Conservation (phyloP, 768 basidiomycete genomes). For the Suillus ampliporus region DNA sequence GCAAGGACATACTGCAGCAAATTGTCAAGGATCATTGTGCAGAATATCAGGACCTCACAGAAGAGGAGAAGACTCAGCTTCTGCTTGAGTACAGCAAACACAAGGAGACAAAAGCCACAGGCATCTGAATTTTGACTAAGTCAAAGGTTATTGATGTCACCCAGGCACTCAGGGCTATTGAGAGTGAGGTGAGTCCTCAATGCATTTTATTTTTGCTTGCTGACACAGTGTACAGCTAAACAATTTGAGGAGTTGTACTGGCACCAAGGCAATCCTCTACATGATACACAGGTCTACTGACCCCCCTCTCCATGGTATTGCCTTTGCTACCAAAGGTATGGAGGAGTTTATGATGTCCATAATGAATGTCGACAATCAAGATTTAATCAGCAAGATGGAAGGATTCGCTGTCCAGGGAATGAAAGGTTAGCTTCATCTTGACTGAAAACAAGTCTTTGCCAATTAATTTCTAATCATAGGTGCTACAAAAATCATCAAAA, state of each 20-base stretch:
- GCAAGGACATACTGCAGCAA: too few species aligned
- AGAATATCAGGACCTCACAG: too few species aligned
- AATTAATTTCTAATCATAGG: neutral
- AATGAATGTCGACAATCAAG: constrained; percentile 14
- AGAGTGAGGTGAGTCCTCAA: constrained; percentile 9
- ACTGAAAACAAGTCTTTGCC: constrained; percentile 1
- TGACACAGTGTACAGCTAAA: constrained; percentile 2
- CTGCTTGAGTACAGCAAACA: neutral
- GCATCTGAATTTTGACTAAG: constrained; percentile 4
- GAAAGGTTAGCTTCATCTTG: constrained; percentile 17
- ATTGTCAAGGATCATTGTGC: too few species aligned
- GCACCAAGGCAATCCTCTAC: constrained; percentile 12
- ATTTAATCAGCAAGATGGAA: constrained; percentile 18
- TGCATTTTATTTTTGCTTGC: neutral
- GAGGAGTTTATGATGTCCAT: constrained; percentile 14
- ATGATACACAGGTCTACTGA: constrained; percentile 5
- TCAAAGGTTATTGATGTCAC: constrained; percentile 16
- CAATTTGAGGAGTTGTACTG: constrained; percentile 2
- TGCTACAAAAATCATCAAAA: constrained; percentile 2
- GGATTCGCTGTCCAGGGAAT: constrained; percentile 18
- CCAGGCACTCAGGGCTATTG: constrained; percentile 13
- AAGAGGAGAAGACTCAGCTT: neutral
- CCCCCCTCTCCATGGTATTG: constrained; percentile 6
- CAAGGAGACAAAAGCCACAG: neutral
- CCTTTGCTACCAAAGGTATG: constrained; percentile 8